These are phyloP conservation scores for Sporisorium reilianum DNA, from an alignment of 1,284 basidiomycete species.

Conservation along the genomic window DNA sequence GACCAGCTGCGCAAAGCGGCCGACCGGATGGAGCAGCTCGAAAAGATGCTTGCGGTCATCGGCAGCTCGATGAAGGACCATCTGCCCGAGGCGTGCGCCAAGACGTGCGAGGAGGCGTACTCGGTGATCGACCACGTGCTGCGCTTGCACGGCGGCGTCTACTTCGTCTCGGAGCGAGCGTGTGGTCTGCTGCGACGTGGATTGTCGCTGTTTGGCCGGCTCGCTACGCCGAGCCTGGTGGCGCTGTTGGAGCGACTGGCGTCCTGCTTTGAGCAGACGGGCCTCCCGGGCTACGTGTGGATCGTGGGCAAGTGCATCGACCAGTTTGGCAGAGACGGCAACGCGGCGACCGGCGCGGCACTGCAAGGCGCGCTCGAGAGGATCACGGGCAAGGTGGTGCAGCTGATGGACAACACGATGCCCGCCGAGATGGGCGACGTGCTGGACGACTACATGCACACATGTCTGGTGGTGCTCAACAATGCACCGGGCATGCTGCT, in stretches of 20 bases:
- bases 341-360: conserved; percentile 36
- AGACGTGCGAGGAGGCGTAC: conserved; percentile 85
- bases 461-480: conserved; percentile 79
- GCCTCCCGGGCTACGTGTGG: conserved; percentile 91
- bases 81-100: conserved; percentile 82
- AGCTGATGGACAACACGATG: conserved; percentile 49
- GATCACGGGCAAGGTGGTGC: conserved; percentile 53
- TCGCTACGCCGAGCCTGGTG: conserved; percentile 78
- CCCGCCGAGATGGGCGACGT: conserved; percentile 72
- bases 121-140: conserved; percentile 84
- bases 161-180: conserved; percentile 84
- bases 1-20: conserved; percentile 77
- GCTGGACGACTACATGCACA: conserved; percentile 92
- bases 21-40: conserved; percentile 73
- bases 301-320: conserved; percentile 82
- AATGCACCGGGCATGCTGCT: conserved; percentile 79
- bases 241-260: conserved; percentile 82
- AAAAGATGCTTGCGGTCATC: conserved; percentile 56
- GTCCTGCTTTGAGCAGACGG: conserved; percentile 81
- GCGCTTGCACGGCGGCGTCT: conserved; percentile 81
- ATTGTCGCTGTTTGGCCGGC: conserved; percentile 81
- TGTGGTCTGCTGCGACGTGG: conserved; percentile 90
- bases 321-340: conserved; percentile 49
- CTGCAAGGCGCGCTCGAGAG: conserved; percentile 57
- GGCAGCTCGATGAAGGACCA: conserved; percentile 25